Percentiles rank a stretch among this genome's conserved stretches.
Evolutionary conservation across 2,329 filamentous ascomycete genomes (phyloP).

Genomic region (Claviceps purpurea): DNA sequence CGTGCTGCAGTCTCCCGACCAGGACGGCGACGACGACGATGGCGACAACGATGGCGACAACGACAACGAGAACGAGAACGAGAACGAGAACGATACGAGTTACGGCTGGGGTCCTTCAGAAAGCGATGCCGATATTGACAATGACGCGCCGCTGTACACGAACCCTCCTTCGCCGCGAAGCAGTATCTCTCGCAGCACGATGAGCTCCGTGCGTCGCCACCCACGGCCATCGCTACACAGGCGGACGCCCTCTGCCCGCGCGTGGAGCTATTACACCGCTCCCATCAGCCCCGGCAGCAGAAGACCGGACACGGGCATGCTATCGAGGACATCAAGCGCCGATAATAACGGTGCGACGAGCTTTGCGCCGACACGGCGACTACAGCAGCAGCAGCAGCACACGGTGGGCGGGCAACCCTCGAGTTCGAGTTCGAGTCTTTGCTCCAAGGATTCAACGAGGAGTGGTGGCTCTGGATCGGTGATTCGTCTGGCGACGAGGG

Average conservation of each 20-base stretch:
- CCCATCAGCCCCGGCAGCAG: constrained; percentile 39
- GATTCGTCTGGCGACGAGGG: constrained; percentile 31
- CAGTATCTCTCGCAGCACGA: constrained; percentile 18
- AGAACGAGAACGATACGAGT: not conserved
- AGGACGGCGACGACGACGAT: constrained; percentile 1
- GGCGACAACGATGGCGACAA: too few relatives aligned
- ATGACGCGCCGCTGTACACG: constrained; percentile 30
- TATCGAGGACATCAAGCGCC: constrained; percentile 23
- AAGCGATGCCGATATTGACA: constrained; percentile 26
- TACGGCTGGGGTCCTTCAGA: constrained; percentile 17
- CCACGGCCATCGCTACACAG: constrained; percentile 6
- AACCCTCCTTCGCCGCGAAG: constrained; percentile 27
- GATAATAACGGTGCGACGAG: constrained; percentile 28
- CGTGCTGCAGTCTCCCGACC: constrained; percentile 27
- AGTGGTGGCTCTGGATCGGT: constrained; percentile 28
- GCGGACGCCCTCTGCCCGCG: constrained; percentile 29
- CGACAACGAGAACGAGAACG: not conserved
- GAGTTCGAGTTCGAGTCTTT: constrained; percentile 24
- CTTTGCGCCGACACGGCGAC: constrained; percentile 27
- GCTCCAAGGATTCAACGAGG: constrained; percentile 21
- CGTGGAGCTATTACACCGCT: constrained; percentile 36
- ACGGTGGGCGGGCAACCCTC: constrained; percentile 24
- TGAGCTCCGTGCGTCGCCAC: constrained; percentile 16
- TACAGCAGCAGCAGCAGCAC: constrained; percentile 18
- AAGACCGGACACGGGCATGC: constrained; percentile 14